Base-by-base conservation (phyloP, 1,284 basidiomycete genomes). In the Microbotryomycetes sp. region DNA sequence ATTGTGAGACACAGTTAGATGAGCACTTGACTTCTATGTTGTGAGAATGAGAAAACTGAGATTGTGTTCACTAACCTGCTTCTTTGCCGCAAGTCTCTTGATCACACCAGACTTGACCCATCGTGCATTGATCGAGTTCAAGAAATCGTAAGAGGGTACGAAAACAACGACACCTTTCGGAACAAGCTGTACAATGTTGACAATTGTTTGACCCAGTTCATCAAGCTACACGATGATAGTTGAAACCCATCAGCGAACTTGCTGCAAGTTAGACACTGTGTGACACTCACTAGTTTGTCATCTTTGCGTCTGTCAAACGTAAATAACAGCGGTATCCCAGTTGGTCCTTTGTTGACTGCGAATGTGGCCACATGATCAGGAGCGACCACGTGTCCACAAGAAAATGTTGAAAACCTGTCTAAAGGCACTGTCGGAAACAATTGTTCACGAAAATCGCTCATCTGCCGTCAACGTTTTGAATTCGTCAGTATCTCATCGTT, bases 351-450 rank as follows among this genome's bases (percentile, higher is more conserved):
- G 14, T 80, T 80, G 7, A 97, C 78, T 2, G 92, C 86, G 45
- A 93, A 77, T 0, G 89, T 85, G 64, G 86, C 82, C 29, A 98
- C 80, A 73, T 91, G 92, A 26, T 82, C 77, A 25, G 81, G 77
- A 0, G 94, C 92, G 29, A 97, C 89, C 64, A 97, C 89, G 75
- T 98, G 94, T 0, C 88, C 87, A 74, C 94, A 98, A 0, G 91
- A 90, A 72, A 97, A 91, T 16, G 83, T 87, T 2, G 83, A 78
- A 23, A 97, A 78, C 30, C 83, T 81, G 14, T 86, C 82, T 0
- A 76, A 56, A 0, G 85, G 78, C 2, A 96, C 72, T 58, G 81
- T 78, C 0, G 86, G 81, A 70, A 98, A 91, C 3, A 98, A 79
- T 71, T 97, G 93, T 58, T 81, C 81, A 29, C 84, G 79, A 26